Percentiles rank a stretch among this genome's conserved stretches.
Evolutionary conservation across 768 basidiomycete genomes (phyloP).

Genomic region (Lentinus tigrinus): DNA sequence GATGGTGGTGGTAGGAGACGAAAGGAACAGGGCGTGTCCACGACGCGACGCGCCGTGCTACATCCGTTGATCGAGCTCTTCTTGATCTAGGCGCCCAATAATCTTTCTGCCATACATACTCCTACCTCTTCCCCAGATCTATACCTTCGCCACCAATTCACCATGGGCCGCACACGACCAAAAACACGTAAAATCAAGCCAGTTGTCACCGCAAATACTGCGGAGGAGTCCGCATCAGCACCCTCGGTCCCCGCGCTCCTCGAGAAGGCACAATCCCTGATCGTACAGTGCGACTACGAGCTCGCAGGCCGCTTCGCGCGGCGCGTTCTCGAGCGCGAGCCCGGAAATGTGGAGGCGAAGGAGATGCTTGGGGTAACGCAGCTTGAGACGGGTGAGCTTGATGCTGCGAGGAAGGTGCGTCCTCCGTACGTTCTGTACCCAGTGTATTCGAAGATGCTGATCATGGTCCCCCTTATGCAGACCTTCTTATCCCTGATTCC

Average conservation of each 20-base stretch:
- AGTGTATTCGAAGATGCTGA: neutral
- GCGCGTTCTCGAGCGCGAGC: slow-evolving; percentile 64
- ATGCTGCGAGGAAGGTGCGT: slow-evolving; percentile 66
- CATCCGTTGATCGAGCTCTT: neutral
- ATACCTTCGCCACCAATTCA: neutral
- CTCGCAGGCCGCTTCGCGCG: slow-evolving; percentile 72
- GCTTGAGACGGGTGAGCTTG: slow-evolving; percentile 77
- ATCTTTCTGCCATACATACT: neutral
- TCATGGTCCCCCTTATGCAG: slow-evolving; percentile 37
- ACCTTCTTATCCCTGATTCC: slow-evolving; percentile 62
- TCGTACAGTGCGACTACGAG: slow-evolving; percentile 83
- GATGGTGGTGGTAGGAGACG: neutral
- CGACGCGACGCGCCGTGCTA: neutral
- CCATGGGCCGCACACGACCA: slow-evolving; percentile 34
- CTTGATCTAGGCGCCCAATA: slow-evolving; percentile 16
- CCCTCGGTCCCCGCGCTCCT: slow-evolving; percentile 50
- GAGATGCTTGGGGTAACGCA: slow-evolving; percentile 81
- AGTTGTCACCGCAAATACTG: slow-evolving; percentile 12
- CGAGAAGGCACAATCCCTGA: slow-evolving; percentile 77
- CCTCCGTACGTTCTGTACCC: neutral
- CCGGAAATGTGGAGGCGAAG: slow-evolving; percentile 62
- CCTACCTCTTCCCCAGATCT: neutral
- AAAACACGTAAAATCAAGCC: slow-evolving; percentile 29
- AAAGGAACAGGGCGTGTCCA: neutral
- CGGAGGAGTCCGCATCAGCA: slow-evolving; percentile 30